A percentile compares a stretch with the other conserved stretches of the same genome.
Conservation (phyloP, 306 rosid species). For the Quercus berberidifolia region DNA sequence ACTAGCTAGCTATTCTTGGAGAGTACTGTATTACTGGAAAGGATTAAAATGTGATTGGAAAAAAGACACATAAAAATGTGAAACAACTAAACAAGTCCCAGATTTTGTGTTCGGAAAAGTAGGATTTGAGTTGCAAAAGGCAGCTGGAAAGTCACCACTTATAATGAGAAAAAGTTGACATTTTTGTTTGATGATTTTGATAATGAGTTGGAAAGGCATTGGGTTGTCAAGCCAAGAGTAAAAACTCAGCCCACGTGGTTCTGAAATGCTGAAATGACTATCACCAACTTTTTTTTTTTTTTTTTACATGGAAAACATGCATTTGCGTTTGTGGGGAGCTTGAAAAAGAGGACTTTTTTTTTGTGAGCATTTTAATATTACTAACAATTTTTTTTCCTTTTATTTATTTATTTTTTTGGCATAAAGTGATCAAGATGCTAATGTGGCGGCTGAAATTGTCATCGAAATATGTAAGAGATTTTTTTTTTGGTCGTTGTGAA, state of each 20-base stretch:
- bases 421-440: background rate
- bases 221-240: slow-evolving; percentile 27
- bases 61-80: slow-evolving; percentile 12
- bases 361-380: background rate
- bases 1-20: background rate
- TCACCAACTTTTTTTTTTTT: background rate
- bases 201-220: slow-evolving; percentile 44
- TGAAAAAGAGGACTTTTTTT: background rate
- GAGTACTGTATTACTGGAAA: slow-evolving; percentile 38
- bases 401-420: background rate
- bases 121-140: slow-evolving; percentile 39
- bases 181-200: slow-evolving; percentile 38
- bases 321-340: background rate
- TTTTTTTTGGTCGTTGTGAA: no score
- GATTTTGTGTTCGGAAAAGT: slow-evolving; percentile 48
- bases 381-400: background rate
- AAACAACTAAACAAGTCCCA: slow-evolving; percentile 19
- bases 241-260: slow-evolving; percentile 34
- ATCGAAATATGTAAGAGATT: background rate
- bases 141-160: slow-evolving; percentile 38
- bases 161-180: slow-evolving; percentile 45
- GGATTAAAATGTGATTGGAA: slow-evolving; percentile 32
- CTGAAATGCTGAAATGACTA: slow-evolving; percentile 34
- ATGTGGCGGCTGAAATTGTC: background rate
- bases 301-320: slow-evolving; percentile 4